Evolutionary conservation across 495 filamentous ascomycete genomes (phyloP).

Genomic region (Symbiotaphrina buchneri): DNA sequence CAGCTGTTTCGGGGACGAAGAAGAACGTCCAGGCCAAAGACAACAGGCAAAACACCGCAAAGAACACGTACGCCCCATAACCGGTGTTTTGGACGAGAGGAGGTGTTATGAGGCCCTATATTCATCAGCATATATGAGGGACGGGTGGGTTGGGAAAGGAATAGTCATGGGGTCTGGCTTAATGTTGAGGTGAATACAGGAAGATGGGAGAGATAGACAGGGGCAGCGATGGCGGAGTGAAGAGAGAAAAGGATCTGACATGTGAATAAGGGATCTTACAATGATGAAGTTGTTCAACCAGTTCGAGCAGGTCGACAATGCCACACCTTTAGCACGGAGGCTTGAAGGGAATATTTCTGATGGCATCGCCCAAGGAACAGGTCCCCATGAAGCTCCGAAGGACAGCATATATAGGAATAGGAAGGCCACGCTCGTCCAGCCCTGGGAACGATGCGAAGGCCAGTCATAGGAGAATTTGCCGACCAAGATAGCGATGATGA

Average conservation of each 20-base stretch:
- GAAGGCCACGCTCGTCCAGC: slow-evolving; percentile 25
- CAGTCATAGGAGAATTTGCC: slow-evolving; percentile 20
- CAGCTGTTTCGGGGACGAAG: slow-evolving; percentile 2
- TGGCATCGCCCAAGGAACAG: slow-evolving; percentile 17
- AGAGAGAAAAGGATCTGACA: slow-evolving; percentile 5
- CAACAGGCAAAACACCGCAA: slow-evolving; percentile 32
- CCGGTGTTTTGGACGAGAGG: slow-evolving; percentile 28
- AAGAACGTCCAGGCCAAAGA: slow-evolving; percentile 26
- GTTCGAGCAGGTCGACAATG: slow-evolving; percentile 26
- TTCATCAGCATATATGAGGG: too few species aligned
- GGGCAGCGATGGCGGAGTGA: background rate
- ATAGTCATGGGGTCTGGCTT: too few species aligned
- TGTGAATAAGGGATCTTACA: slow-evolving; percentile 10
- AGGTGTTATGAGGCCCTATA: slow-evolving; percentile 24
- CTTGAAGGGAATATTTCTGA: slow-evolving; percentile 26
- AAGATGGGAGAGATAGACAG: too few species aligned
- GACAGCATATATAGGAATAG: slow-evolving; percentile 24
- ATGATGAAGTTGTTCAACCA: slow-evolving; percentile 37
- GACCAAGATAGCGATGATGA: slow-evolving; percentile 26
- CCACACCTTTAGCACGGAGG: slow-evolving; percentile 27
- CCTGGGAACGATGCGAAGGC: slow-evolving; percentile 18
- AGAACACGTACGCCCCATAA: slow-evolving; percentile 31
- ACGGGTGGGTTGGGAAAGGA: too few species aligned
- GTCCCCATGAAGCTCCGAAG: slow-evolving; percentile 21
- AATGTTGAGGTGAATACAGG: too few species aligned